Conservation (phyloP, 2,329 filamentous ascomycete species). For the Monilinia laxa region DNA sequence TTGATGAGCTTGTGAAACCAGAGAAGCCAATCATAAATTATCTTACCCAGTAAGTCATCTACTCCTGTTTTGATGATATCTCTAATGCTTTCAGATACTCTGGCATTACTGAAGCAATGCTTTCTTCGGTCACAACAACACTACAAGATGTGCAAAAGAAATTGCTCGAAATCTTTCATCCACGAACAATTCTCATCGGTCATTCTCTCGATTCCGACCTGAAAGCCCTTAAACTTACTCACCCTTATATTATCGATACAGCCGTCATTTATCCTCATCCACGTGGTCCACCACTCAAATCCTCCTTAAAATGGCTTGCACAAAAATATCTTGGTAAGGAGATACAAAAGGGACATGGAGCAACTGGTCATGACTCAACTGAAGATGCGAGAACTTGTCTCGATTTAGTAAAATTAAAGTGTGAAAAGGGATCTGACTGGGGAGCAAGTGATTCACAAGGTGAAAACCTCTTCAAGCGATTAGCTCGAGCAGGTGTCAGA, state of each 20-base stretch:
- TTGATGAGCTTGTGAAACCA: conserved; percentile 93
- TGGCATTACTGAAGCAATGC: conserved; percentile 84
- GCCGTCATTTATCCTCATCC: conserved; percentile 87
- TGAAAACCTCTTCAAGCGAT: conserved; percentile 86
- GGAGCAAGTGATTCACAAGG: conserved; percentile 74
- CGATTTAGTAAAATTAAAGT: conserved; percentile 92
- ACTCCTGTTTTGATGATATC: conserved; percentile 25
- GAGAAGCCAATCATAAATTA: conserved; percentile 87
- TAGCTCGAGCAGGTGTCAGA: conserved; percentile 62
- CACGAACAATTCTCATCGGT: conserved; percentile 71
- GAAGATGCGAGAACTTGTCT: conserved; percentile 91
- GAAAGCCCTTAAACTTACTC: conserved; percentile 78
- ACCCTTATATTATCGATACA: conserved; percentile 93
- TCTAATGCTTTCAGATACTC: conserved; percentile 58
- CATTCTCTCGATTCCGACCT: conserved; percentile 84
- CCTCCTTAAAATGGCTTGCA: conserved; percentile 83
- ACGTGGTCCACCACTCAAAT: conserved; percentile 84
- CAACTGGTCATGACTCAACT: conserved; percentile 71
- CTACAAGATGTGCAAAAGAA: conserved; percentile 78
- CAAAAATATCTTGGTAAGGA: conserved; percentile 83
- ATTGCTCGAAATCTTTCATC: conserved; percentile 69
- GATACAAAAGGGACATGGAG: conserved; percentile 76
- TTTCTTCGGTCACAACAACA: conserved; percentile 79
- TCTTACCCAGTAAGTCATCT: conserved; percentile 61
- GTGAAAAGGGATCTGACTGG: conserved; percentile 86